Evolutionary conservation across 495 filamentous ascomycete species (phyloP).

Genomic region (Penicillium lagena): DNA sequence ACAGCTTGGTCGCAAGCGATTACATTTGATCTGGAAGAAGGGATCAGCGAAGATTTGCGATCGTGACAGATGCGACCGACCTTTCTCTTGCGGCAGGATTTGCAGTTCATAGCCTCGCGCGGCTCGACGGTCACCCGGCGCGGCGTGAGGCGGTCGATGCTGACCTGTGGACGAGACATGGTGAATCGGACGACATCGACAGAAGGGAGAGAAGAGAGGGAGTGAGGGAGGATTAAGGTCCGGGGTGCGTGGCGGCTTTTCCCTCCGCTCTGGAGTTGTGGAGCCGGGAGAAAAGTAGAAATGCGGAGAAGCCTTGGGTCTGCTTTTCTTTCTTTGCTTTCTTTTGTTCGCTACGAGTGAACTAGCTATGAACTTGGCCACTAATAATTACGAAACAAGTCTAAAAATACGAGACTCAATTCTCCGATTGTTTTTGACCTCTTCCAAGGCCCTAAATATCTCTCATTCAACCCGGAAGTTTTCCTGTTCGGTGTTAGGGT

Average conservation of each 20-base stretch:
- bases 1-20: conserved; percentile 74
- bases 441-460: too few species aligned
- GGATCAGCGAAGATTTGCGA: not conserved
- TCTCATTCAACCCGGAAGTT: too few species aligned
- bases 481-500: too few species aligned
- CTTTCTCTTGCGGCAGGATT: conserved; percentile 85
- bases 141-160: conserved; percentile 74
- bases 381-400: too few species aligned
- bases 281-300: conserved; percentile 1
- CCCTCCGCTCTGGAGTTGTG: not conserved
- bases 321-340: not conserved
- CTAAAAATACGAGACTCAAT: too few species aligned
- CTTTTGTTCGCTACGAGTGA: not conserved
- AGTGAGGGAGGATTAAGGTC: not conserved
- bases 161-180: conserved; percentile 73
- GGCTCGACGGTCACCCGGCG: conserved; percentile 69
- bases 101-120: conserved; percentile 90
- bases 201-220: not conserved
- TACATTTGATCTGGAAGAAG: conserved; percentile 71
- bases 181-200: conserved; percentile 12
- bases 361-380: too few species aligned
- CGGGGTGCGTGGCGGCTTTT: too few species aligned
- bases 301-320: conserved; percentile 4
- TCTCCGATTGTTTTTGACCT: too few species aligned
- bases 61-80: conserved; percentile 27